A percentile compares a stretch with the other conserved stretches of the same genome.
Evolutionary conservation across 1,284 basidiomycete species (phyloP).

Genomic region (Marasmius sp.): DNA sequence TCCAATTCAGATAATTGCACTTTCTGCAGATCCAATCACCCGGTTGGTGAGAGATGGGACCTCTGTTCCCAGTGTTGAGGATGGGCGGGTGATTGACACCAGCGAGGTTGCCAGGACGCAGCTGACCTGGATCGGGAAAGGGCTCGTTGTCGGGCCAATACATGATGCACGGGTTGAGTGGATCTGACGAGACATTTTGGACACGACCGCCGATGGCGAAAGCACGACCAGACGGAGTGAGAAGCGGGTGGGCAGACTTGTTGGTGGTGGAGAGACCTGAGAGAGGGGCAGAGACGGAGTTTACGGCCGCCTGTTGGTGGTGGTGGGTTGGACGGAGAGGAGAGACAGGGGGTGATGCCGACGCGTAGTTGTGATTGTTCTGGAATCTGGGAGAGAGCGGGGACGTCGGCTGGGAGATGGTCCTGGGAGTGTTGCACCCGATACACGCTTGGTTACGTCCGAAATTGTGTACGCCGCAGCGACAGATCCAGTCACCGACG

Average conservation of each 20-base stretch:
- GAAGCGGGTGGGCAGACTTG: conserved; percentile 51
- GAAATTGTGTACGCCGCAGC: conserved; percentile 73
- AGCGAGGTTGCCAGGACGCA: conserved; percentile 56
- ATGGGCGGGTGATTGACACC: conserved; percentile 74
- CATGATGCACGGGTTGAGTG: conserved; percentile 71
- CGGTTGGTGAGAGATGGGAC: conserved; percentile 80
- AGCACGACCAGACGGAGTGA: conserved; percentile 76
- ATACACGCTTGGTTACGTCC: conserved; percentile 74
- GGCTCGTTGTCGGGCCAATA: conserved; percentile 87
- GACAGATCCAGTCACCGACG: conserved; percentile 26
- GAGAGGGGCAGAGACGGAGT: conserved; percentile 20
- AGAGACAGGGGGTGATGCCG: conserved; percentile 19
- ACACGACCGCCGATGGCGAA: conserved; percentile 74
- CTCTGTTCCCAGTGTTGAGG: conserved; percentile 85
- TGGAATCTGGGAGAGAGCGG: background rate
- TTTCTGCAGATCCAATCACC: conserved; percentile 89
- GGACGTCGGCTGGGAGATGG: conserved; percentile 13
- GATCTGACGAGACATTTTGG: conserved; percentile 72
- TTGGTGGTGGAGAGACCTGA: conserved; percentile 23
- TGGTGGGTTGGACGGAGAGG: conserved; percentile 14
- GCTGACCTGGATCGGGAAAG: conserved; percentile 73
- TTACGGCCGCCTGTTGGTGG: background rate
- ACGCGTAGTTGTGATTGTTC: conserved; percentile 15
- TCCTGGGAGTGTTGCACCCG: conserved; percentile 66
- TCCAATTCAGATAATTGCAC: conserved; percentile 86